phyloP scores from a whole-genome alignment of 176 grass and related monocot species.

The Carex cristatella region DNA sequence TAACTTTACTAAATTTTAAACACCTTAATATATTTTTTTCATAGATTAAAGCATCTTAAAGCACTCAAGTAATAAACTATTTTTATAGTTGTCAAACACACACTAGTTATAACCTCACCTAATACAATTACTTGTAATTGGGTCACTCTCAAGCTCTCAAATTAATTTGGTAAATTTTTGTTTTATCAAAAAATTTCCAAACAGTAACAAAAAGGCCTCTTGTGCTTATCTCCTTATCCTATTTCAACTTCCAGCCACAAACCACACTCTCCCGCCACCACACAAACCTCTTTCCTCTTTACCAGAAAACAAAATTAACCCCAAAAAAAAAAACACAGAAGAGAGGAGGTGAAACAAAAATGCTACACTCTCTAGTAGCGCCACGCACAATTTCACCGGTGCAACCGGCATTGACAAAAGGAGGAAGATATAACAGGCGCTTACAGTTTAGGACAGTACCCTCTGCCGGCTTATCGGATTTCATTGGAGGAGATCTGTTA shows the following conservation, averaged over 20 bases:
- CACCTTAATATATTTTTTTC: too few species aligned
- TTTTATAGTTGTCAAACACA: too few species aligned
- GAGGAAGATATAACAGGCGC: background rate
- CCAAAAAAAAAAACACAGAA: background rate
- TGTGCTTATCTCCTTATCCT: slow-evolving; percentile 23
- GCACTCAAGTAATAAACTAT: too few species aligned
- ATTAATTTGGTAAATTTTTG: too few species aligned
- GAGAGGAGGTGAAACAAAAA: background rate
- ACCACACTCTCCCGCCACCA: slow-evolving; percentile 24
- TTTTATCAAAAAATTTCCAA: too few species aligned
- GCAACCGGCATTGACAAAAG: background rate
- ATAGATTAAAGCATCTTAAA: too few species aligned
- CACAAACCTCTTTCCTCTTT: background rate
- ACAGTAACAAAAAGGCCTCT: slow-evolving; percentile 24
- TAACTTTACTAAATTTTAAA: too few species aligned
- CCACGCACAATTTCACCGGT: slow-evolving; percentile 31
- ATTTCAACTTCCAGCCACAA: slow-evolving; percentile 8
- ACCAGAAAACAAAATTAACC: background rate
- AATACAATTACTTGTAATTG: too few species aligned
- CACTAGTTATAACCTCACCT: too few species aligned
- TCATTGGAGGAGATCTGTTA: slow-evolving; percentile 74
- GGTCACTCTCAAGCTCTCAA: too few species aligned
- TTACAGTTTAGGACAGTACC: slow-evolving; percentile 10
- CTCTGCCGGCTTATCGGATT: slow-evolving; percentile 32
- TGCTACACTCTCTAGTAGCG: slow-evolving; percentile 26